phyloP scores from a whole-genome alignment of 2,329 filamentous ascomycete genomes.

The Ceratocystis alfenasii region DNA sequence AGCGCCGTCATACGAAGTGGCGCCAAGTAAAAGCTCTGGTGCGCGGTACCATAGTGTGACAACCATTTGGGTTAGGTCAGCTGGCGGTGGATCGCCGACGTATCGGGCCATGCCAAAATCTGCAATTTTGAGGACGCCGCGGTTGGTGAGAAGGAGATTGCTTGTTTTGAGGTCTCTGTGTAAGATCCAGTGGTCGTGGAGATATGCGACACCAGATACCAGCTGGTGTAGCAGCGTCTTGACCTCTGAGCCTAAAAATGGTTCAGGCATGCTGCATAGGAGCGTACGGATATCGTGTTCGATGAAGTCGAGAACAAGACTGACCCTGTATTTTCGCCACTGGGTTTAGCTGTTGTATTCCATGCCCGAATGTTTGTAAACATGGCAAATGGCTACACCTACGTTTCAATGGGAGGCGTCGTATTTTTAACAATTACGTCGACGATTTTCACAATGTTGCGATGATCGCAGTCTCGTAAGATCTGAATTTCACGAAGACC shows the following conservation, averaged over 20 bases:
- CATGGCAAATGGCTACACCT: constrained; percentile 23
- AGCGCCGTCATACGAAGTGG: constrained; percentile 58
- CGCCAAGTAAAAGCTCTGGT: constrained; percentile 78
- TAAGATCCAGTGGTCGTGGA: constrained; percentile 83
- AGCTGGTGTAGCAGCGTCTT: constrained; percentile 85
- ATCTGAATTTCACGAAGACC: constrained; percentile 90
- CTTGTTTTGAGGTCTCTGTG: constrained; percentile 90
- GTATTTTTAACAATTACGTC: constrained; percentile 73
- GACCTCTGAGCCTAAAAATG: constrained; percentile 82
- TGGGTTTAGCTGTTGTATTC: background rate
- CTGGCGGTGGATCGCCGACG: constrained; percentile 61
- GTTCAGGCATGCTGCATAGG: constrained; percentile 86
- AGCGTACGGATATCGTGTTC: constrained; percentile 94
- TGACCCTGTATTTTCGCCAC: constrained; percentile 46
- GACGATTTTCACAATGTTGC: constrained; percentile 67
- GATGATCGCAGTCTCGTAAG: constrained; percentile 64
- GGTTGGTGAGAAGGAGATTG: constrained; percentile 89
- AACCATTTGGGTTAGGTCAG: constrained; percentile 77
- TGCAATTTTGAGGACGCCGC: constrained; percentile 85
- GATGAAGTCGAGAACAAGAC: constrained; percentile 91
- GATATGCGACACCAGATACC: constrained; percentile 64
- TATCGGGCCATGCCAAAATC: constrained; percentile 98
- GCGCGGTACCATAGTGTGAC: constrained; percentile 95
- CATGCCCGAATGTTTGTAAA: constrained; percentile 22
- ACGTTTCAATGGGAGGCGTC: constrained; percentile 43